Evolutionary conservation across 2,329 filamentous ascomycete genomes (phyloP).

Genomic region (Paecilomyces sp.): DNA sequence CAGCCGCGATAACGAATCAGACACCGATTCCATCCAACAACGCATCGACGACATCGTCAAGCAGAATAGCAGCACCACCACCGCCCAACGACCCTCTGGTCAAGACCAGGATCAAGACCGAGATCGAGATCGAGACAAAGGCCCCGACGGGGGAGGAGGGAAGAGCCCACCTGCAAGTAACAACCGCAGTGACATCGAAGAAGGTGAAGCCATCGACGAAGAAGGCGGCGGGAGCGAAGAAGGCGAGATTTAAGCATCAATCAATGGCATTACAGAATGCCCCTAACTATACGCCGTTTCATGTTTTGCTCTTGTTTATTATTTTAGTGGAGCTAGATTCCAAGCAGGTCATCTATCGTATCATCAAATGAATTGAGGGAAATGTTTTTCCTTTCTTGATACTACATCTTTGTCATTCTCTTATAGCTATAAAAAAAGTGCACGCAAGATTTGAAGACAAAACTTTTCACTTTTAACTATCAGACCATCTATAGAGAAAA

Average conservation of each 20-base stretch:
- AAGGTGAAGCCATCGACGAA: not conserved
- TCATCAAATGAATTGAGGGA: not conserved
- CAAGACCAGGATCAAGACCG: slow-evolving; percentile 13
- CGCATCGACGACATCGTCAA: slow-evolving; percentile 30
- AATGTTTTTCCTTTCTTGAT: no score
- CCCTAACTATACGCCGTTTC: not conserved
- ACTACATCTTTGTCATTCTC: no score
- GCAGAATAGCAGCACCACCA: slow-evolving; percentile 9
- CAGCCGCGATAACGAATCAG: slow-evolving; percentile 2
- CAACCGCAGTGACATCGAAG: slow-evolving; percentile 5
- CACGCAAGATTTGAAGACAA: not conserved
- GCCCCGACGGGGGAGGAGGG: not conserved
- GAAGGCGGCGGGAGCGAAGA: slow-evolving; percentile 32
- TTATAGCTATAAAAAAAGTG: not conserved
- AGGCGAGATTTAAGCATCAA: slow-evolving; percentile 23
- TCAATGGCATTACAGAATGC: not conserved
- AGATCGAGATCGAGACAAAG: slow-evolving; percentile 4
- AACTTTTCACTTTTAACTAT: not conserved
- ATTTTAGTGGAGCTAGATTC: not conserved
- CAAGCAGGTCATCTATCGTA: not conserved
- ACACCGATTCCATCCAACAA: slow-evolving; percentile 25
- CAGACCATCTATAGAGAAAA: not conserved
- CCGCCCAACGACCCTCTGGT: slow-evolving; percentile 3
- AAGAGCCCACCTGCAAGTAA: not conserved
- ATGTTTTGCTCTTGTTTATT: not conserved